Evolutionary conservation across 345 rosid genomes (phyloP).

Genomic region (Nasturtium officinale): DNA sequence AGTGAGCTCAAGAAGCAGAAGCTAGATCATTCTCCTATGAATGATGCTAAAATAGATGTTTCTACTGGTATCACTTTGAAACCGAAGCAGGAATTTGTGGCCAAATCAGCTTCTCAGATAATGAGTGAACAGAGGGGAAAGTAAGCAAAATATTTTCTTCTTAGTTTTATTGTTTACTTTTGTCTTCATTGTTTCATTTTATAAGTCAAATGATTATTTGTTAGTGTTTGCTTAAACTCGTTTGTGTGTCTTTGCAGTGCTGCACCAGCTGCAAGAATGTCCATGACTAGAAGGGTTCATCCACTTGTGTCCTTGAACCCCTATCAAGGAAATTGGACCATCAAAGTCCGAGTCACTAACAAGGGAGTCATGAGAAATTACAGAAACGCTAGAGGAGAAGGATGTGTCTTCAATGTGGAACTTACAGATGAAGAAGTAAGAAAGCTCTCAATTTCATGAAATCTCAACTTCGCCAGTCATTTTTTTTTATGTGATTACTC

Average conservation of each 20-base stretch:
- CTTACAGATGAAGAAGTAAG: conserved; percentile 94
- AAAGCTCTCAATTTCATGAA: background rate
- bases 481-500: background rate
- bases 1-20: conserved; percentile 50
- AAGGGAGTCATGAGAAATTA: conserved; percentile 88
- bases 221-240: background rate
- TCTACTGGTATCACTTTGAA: conserved; percentile 56
- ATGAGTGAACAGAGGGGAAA: conserved; percentile 66
- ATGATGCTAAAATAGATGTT: conserved; percentile 35
- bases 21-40: conserved; percentile 43
- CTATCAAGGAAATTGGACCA: conserved; percentile 95
- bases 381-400: conserved; percentile 87
- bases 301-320: conserved; percentile 94
- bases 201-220: background rate
- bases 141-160: conserved; percentile 48
- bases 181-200: background rate
- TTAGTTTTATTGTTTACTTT: too few species aligned
- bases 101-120: conserved; percentile 89
- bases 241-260: conserved; percentile 48
- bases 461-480: background rate
- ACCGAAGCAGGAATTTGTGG: conserved; percentile 64
- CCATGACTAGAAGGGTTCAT: conserved; percentile 92
- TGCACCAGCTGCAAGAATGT: conserved; percentile 82
- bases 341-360: conserved; percentile 84
- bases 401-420: conserved; percentile 95